Base-by-base conservation (phyloP, 2,329 filamentous ascomycete genomes). In the Ascochyta koolunga region DNA sequence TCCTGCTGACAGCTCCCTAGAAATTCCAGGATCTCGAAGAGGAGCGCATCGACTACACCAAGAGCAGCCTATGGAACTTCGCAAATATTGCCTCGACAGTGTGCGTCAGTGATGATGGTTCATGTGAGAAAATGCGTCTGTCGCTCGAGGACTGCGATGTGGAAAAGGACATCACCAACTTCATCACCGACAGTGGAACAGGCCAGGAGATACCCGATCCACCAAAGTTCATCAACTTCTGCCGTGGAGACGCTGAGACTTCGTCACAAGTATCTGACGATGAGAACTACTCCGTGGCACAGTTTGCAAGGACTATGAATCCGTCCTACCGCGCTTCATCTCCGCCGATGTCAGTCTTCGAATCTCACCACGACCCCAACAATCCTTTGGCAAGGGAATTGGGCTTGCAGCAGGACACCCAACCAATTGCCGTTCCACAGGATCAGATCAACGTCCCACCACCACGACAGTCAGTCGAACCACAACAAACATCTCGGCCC, bases 21-120 rank as follows among this genome's bases (percentile, higher is more conserved):
- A 99, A 98, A 80, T 99, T 99, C 76, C 96, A 99, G 79, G 96
- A 99, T 68, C 85, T 99, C 11, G 95, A 99, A 77, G 96, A 99
- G 75, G 95, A 99, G 77, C 85, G 95, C 37, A 83, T 99, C 33
- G 95, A 99, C 76, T 99, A 96, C 72, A 93, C 92, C 62, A 99
- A 98, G 81, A 96, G 90, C 78, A 98, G 95, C 69, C 81, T 99
- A 7, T 99, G 95, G 96, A 93, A 88, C 13, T 99, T 98, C 78
- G 93, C 95, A 50, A 99, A 99, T 73, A 92, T 99, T 66, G 87
- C 95, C 0, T 98, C 93, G 0, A 98, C 93, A 0, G 95, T 98
- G 10, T 99, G 95, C 70, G 95, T 99, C 41, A 98, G 93, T 72
- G 95, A 99, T 69, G 95, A 99, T 78, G 86, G 90, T 39, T 80